Conservation (phyloP, 2,329 filamentous ascomycete genomes). For the Phialophora tarda region DNA sequence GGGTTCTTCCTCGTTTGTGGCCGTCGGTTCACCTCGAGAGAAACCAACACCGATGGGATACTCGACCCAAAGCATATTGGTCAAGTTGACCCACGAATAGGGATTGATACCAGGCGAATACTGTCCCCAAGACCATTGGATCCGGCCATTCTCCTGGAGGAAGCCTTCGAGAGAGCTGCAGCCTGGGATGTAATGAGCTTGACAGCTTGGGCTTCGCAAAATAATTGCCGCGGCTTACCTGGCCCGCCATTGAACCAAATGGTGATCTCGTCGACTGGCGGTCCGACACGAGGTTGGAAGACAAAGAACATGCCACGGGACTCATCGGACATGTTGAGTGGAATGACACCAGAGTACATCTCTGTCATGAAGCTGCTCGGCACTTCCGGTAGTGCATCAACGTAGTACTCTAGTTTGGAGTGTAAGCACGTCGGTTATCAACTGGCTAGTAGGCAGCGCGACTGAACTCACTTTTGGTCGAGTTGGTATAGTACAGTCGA, state of each 20-base stretch:
- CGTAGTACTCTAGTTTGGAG: slow-evolving; percentile 28
- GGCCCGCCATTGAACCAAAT: slow-evolving; percentile 40
- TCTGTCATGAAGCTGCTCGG: slow-evolving; percentile 34
- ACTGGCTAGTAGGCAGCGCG: neutral
- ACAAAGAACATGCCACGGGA: slow-evolving; percentile 34
- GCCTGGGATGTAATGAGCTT: slow-evolving; percentile 14
- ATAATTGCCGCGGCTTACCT: slow-evolving; percentile 18
- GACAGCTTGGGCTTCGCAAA: neutral
- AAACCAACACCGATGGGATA: slow-evolving; percentile 38
- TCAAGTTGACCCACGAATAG: slow-evolving; percentile 48
- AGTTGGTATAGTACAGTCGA: slow-evolving; percentile 28
- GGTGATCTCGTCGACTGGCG: slow-evolving; percentile 37
- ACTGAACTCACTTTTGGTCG: slow-evolving; percentile 25
- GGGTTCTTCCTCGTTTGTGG: slow-evolving; percentile 56
- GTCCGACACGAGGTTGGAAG: slow-evolving; percentile 37
- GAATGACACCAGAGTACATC: slow-evolving; percentile 35
- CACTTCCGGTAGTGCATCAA: slow-evolving; percentile 33
- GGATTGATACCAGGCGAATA: slow-evolving; percentile 40
- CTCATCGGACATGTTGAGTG: slow-evolving; percentile 31
- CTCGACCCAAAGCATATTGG: slow-evolving; percentile 47
- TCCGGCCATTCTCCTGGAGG: slow-evolving; percentile 45
- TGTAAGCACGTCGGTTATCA: neutral
- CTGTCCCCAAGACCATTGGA: slow-evolving; percentile 41
- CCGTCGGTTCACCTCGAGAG: slow-evolving; percentile 44
- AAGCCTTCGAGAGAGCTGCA: slow-evolving; percentile 42